Evolutionary conservation across 2,329 filamentous ascomycete species (phyloP).

Genomic region (Amphichorda felina): DNA sequence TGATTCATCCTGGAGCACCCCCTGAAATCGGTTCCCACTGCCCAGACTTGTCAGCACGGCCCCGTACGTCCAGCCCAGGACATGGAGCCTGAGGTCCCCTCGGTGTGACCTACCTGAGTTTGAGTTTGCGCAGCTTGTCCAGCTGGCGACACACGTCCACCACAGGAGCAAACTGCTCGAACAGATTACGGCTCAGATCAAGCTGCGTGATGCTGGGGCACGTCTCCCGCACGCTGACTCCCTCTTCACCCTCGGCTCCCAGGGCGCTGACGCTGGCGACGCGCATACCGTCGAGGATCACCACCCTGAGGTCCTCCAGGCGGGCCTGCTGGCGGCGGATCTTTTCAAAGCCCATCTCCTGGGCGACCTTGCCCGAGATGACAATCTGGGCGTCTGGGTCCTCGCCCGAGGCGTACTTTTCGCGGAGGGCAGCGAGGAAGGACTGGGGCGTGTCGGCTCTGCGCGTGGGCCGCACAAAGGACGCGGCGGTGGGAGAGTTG

Average conservation of each 20-base stretch:
- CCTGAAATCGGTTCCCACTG: slow-evolving; percentile 63
- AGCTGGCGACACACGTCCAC: slow-evolving; percentile 61
- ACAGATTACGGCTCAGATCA: slow-evolving; percentile 75
- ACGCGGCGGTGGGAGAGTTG: slow-evolving; percentile 59
- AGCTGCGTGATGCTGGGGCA: slow-evolving; percentile 64
- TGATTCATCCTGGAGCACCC: slow-evolving; percentile 21
- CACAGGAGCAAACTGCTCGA: slow-evolving; percentile 56
- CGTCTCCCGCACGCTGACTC: slow-evolving; percentile 31
- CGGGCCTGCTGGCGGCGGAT: slow-evolving; percentile 69
- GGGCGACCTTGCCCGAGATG: slow-evolving; percentile 71
- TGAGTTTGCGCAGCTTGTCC: slow-evolving; percentile 51
- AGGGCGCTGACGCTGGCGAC: slow-evolving; percentile 34
- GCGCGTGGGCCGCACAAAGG: slow-evolving; percentile 74
- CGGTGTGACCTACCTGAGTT: slow-evolving; percentile 51
- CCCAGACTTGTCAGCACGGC: not conserved
- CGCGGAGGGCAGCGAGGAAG: slow-evolving; percentile 68
- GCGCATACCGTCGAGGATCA: slow-evolving; percentile 68
- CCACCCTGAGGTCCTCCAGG: slow-evolving; percentile 65
- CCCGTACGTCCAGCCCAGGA: not conserved
- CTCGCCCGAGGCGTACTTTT: slow-evolving; percentile 48
- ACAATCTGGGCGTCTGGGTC: slow-evolving; percentile 36
- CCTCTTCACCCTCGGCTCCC: slow-evolving; percentile 1
- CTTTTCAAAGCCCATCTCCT: slow-evolving; percentile 94
- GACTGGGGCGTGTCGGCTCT: slow-evolving; percentile 54
- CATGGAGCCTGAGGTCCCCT: too few relatives aligned